Base-by-base conservation (phyloP, 1,284 basidiomycete species). In the Microstroma glucosiphilum region DNA sequence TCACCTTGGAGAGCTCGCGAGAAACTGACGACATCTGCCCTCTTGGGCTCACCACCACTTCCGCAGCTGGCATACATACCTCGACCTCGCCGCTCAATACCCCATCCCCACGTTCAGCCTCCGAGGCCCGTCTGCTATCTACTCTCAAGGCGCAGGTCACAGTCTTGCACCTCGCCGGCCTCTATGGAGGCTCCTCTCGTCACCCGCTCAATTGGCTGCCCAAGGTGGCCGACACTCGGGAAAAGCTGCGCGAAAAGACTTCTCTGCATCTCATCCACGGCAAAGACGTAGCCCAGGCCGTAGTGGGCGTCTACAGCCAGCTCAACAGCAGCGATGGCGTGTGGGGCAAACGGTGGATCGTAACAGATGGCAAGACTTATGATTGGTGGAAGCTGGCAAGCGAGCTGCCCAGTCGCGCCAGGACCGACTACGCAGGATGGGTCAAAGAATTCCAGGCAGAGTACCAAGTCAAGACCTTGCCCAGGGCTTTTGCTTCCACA, bases 201-300 rank as follows among this genome's bases (percentile, higher is more conserved):
- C 69, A 72, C 41, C 73, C 73, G 0, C 56, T 55, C 13, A 75
- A 75, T 63, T 75, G 74, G 64, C 67, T 70, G 15, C 63, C 64
- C 9, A 60, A 64, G 9, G 67, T 72, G 13, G 71, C 61, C 8
- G 64, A 63, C 1, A 66, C 60, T 46, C 67, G 68, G 40, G 65
- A 73, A 12, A 63, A 70, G 12, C 69, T 75, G 15, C 58, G 55
- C 11, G 51, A 64, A 23, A 75, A 75, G 53, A 68, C 66, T 19
- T 68, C 64, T 19, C 65, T 75, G 19, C 73, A 75, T 58, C 71
- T 75, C 46, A 62, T 75, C 8, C 73, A 75, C 56, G 73, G 73
- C 6, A 46, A 62, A 40, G 73, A 75, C 26, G 68, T 73, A 19
- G 71, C 70, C 1, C 51, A 64, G 19, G 68, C 73, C 26, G 67